Evolutionary conservation across 1,139 yeast species (phyloP).

Genomic region (Blastobotrys arbuscula): DNA sequence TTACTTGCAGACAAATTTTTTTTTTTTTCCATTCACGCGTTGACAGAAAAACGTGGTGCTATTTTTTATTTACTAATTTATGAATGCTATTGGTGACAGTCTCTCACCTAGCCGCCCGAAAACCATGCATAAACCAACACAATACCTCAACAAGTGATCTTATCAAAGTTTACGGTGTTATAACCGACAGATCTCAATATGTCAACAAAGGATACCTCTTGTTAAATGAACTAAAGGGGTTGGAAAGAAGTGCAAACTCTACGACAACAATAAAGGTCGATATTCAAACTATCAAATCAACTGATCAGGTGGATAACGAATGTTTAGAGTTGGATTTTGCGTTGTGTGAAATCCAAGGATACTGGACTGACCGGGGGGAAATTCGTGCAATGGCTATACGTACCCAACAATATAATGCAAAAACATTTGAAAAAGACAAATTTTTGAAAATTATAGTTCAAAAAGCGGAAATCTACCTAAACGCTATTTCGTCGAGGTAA

Average conservation of each 20-base stretch:
- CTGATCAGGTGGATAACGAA: not conserved
- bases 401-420: not conserved
- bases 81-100: conserved; percentile 9
- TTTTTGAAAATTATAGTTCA: conserved; percentile 1
- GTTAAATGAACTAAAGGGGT: not conserved
- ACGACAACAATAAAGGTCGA: not conserved
- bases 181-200: not conserved
- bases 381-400: not conserved
- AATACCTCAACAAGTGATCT: not conserved
- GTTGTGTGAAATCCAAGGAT: conserved; percentile 8
- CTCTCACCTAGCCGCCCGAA: not conserved
- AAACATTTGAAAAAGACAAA: conserved; percentile 2
- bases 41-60: no score
- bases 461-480: conserved; percentile 2
- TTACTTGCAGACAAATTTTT: no score
- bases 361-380: conserved; percentile 3
- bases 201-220: not conserved
- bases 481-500: not conserved
- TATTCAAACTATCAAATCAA: not conserved
- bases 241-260: not conserved
- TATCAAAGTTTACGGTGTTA: conserved; percentile 7
- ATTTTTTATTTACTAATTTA: not conserved
- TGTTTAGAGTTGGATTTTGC: not conserved
- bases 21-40: no score
- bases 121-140: not conserved